Percentiles rank a stretch among this genome's conserved stretches.
These are phyloP conservation scores for Saccharomyces uvarum DNA, from an alignment of 1,139 yeast species.

Conservation along the genomic window DNA sequence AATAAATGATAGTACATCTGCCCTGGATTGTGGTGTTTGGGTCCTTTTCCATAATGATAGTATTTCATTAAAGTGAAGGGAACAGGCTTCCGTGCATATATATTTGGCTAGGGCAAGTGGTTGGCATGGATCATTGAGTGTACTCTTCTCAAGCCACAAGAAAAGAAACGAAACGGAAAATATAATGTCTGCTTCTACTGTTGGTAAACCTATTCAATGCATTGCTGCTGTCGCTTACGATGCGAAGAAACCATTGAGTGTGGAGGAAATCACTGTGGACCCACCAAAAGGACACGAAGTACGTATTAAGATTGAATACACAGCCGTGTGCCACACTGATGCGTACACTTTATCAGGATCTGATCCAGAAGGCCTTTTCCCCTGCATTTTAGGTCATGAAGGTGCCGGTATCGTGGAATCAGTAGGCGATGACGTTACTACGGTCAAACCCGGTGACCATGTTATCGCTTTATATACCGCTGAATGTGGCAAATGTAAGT, in stretches of 20 bases:
- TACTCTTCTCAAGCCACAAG: neutral
- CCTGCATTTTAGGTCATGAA: constrained; percentile 87
- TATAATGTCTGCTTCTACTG: constrained; percentile 14
- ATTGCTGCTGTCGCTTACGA: constrained; percentile 98
- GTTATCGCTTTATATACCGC: constrained; percentile 93
- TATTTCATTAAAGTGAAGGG: neutral
- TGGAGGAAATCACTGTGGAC: constrained; percentile 83
- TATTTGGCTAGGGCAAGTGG: neutral
- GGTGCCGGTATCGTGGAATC: constrained; percentile 95
- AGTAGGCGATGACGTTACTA: constrained; percentile 86
- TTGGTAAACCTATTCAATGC: constrained; percentile 68
- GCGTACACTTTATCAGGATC: constrained; percentile 90
- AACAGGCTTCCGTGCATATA: neutral
- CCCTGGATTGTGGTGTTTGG: neutral
- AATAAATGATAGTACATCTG: neutral
- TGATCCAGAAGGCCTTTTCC: constrained; percentile 96
- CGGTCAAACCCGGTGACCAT: constrained; percentile 80
- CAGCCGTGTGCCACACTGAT: constrained; percentile 98
- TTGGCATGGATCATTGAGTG: neutral
- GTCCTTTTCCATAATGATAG: neutral
- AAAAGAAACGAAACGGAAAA: neutral
- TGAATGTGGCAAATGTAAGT: constrained; percentile 90
- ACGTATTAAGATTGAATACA: constrained; percentile 74
- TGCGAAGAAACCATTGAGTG: constrained; percentile 73
- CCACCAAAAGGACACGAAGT: constrained; percentile 98